Base-by-base conservation (phyloP, 108 stramenopile genomes). In the Ochromonas danica region DNA sequence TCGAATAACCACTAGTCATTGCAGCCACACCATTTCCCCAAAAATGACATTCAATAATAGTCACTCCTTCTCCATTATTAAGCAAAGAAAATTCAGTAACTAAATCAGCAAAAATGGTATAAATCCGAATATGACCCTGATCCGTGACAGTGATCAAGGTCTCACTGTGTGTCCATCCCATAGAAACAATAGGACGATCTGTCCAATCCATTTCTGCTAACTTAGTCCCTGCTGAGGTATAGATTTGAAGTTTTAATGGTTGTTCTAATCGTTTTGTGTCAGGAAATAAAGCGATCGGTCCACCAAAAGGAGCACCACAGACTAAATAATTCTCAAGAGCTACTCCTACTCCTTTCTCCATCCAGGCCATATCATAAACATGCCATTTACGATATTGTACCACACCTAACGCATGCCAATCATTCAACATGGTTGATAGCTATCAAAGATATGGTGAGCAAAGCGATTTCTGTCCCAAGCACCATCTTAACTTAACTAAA, bases 281-380 rank as follows among this genome's bases (percentile, higher is more conserved):
- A 28, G 27, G 10, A 75, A 33, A 30, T 14, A 75, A 35, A 35
- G 40, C 72, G 43, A 75, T 27, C 17, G 72, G 72, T 57, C 72
- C 72, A 45, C 72, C 72, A 36, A 75, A 75, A 3, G 72, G 72
- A 57, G 72, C 72, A 41, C 72, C 72, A 36, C 72, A 75, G 6
- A 75, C 41, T 27, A 27, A 14, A 36, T 30, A 75, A 10, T 75
- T 60, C 31, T 75, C 72, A 3, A 75, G 28, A 6, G 14, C 14
- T 27, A 75, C 6, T 22, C 17, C 17, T 57, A 17, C 22, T 10
- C 51, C 51, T 67, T 36, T 6, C 6, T 39, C 36, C 14, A 10
- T 33, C 72, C 72, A 75, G 14, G 14, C 45, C 72, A 75, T 75
- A 60, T 75, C 72, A 25, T 75, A 75, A 10, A 60, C 31, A 33